These are phyloP conservation scores for Lecanicillium sp. DNA, from an alignment of 2,329 filamentous ascomycete species.

Conservation along the genomic window DNA sequence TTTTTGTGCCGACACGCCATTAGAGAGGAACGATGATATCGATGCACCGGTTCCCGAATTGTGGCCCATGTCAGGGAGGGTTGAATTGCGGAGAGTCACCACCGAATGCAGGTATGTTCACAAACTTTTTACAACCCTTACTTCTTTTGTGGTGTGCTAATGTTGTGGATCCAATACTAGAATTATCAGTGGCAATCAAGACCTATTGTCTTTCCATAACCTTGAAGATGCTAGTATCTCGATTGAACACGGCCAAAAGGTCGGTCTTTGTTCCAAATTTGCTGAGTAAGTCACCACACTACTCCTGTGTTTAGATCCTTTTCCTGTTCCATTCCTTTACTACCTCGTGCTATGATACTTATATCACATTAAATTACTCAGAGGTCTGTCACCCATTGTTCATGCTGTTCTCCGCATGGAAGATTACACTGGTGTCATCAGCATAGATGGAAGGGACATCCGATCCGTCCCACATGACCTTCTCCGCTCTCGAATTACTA, in stretches of 20 bases:
- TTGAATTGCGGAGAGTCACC: conserved; percentile 22
- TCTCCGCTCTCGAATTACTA: conserved; percentile 23
- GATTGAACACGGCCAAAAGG: conserved; percentile 12
- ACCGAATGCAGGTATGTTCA: conserved; percentile 22
- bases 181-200: background rate
- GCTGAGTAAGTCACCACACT: conserved; percentile 12
- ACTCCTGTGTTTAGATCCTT: background rate
- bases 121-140: background rate
- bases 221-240: conserved; percentile 13
- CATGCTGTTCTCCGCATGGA: too few species aligned
- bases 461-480: conserved; percentile 5
- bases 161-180: too few species aligned
- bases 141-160: too few species aligned
- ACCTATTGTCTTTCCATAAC: background rate
- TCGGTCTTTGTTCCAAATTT: background rate
- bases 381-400: too few species aligned
- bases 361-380: too few species aligned
- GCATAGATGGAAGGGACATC: too few species aligned
- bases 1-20: conserved; percentile 22
- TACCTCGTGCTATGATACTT: too few species aligned
- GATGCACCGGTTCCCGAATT: conserved; percentile 1
- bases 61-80: conserved; percentile 24
- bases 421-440: too few species aligned
- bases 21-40: conserved; percentile 18
- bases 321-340: background rate